phyloP scores from a whole-genome alignment of 192 early-diverging fungal genomes.

The Coemansia sp. region DNA sequence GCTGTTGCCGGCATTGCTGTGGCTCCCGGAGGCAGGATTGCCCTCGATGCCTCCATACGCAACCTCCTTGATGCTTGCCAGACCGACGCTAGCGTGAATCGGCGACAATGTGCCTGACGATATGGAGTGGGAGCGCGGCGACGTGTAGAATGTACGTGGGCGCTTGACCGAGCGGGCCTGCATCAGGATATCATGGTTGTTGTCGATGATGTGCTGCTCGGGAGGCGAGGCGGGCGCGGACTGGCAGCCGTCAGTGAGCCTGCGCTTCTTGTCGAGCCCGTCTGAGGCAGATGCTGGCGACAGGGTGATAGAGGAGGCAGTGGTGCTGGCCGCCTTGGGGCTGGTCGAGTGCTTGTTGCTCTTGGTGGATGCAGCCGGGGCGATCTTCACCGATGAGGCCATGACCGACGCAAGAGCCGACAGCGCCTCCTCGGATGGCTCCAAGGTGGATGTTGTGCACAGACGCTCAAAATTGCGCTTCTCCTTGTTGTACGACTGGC shows the following conservation, averaged over 20 bases:
- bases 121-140: constrained; percentile 23
- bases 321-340: constrained; percentile 2
- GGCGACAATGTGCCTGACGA: constrained; percentile 20
- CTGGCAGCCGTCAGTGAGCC: constrained; percentile 41
- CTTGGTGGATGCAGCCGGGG: constrained; percentile 11
- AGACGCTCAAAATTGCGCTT: constrained; percentile 57
- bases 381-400: constrained; percentile 1
- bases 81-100: background rate
- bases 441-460: constrained; percentile 48
- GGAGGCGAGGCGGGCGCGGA: constrained; percentile 52
- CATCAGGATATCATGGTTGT: background rate
- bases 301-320: background rate
- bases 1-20: background rate
- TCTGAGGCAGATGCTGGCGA: background rate
- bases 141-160: constrained; percentile 34
- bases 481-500: constrained; percentile 56
- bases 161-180: constrained; percentile 36
- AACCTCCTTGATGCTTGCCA: constrained; percentile 9
- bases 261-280: constrained; percentile 39
- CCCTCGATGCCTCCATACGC: background rate
- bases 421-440: constrained; percentile 47
- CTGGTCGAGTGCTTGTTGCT: constrained; percentile 6
- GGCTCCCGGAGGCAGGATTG: background rate
- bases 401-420: constrained; percentile 46
- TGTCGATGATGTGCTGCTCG: constrained; percentile 20